Evolutionary conservation across 306 rosid genomes (phyloP), one percentile per base, ranked within the genome.

Genomic region (Cucurbita pepo): DNA sequence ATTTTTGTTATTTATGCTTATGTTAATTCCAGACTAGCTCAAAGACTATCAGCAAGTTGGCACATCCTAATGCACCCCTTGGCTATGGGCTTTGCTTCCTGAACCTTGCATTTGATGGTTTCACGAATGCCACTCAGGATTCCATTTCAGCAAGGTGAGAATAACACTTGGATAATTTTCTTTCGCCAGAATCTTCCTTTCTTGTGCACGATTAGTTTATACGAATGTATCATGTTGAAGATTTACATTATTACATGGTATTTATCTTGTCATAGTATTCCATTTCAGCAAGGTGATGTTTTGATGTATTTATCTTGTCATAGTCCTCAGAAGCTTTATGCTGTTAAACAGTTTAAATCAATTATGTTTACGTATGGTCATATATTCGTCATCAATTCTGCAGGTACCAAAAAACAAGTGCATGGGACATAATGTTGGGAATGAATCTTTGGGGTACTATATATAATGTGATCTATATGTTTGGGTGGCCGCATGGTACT

Each of bases 111-210:
- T 95, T 95, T 86, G 99, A 95, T 81, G 99, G 99, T 77, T 95
- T 95, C 81, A 95, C 99, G 52, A 95, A 95, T 85, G 99, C 99
- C 44, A 95, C 99, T 79, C 99, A 95, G 82, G 99, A 95, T 89
- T 95, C 99, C 75, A 84, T 95, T 79, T 82, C 78, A 54, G 71
- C 83, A 71, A 88, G 97, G 99, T 95, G 81, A 74, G 34, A 51
- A 57, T 56, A 19, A 7, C 34, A 1, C 50, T 50, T n/a, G 30
- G 43, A 21, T 19, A 40, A 11, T 40, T 36, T 12, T 43, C 36
- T 41, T 64, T 3, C 6, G 52, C 10, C 18, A 63, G 15, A 56
- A 25, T 10, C 50, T 62, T 38, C 50, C 30, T 63, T n/a, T 63
- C 70, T n/a, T 38, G 45, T 50, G 15, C 54, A 14, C 15, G 6